phyloP scores from a whole-genome alignment of 2,329 filamentous ascomycete genomes.

The Nemania serpens region DNA sequence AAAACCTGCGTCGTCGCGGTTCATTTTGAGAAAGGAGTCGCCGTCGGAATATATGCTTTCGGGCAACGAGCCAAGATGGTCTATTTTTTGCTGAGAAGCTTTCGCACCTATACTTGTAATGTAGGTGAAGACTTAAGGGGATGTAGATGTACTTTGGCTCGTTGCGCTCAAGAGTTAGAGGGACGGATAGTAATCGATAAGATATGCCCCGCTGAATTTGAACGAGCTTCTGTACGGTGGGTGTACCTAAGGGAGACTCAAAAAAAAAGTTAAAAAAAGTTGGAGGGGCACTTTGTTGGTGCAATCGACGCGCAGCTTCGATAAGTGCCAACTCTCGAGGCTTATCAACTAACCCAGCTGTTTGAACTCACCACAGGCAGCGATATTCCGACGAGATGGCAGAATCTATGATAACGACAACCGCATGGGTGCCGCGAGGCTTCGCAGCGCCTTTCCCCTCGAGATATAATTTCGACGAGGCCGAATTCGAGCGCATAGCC shows the following conservation, averaged over 20 bases:
- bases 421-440: constrained; percentile 76
- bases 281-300: constrained; percentile 32
- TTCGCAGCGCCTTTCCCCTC: constrained; percentile 76
- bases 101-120: too few relatives aligned
- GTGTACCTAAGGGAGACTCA: too few relatives aligned
- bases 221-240: constrained; percentile 24
- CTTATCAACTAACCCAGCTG: background rate
- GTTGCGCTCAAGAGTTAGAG: background rate
- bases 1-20: constrained; percentile 40
- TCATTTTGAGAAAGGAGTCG: constrained; percentile 30
- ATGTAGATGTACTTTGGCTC: background rate
- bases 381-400: constrained; percentile 44
- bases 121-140: too few relatives aligned
- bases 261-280: constrained; percentile 32
- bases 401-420: constrained; percentile 74
- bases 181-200: constrained; percentile 32
- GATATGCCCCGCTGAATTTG: constrained; percentile 36
- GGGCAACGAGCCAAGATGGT: background rate
- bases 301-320: constrained; percentile 1
- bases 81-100: background rate
- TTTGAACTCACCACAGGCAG: background rate
- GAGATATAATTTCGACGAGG: constrained; percentile 76
- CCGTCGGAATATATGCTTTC: background rate
- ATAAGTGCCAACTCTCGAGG: constrained; percentile 1
- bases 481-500: constrained; percentile 76